A percentile compares a stretch with the other conserved stretches of the same genome.
These are phyloP conservation scores for Neofusicoccum laricinum DNA, from an alignment of 2,329 filamentous ascomycete species.

Conservation along the genomic window DNA sequence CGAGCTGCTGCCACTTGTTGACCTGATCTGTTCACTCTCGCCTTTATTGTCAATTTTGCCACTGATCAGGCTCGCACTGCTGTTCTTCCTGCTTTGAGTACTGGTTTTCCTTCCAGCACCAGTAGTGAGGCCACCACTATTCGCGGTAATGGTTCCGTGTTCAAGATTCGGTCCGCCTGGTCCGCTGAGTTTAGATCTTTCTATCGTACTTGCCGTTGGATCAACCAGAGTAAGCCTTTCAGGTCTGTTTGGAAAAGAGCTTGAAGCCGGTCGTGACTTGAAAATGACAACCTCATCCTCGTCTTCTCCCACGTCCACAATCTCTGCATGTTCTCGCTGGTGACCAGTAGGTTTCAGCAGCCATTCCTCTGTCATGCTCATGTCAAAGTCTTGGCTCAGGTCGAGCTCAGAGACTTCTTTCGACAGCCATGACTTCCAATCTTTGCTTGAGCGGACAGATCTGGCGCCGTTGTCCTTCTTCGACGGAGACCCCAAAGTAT, in stretches of 20 bases:
- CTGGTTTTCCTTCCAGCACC: neutral
- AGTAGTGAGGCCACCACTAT: neutral
- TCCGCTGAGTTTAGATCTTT: neutral
- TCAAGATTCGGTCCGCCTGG: neutral
- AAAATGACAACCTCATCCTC: slow-evolving; percentile 19
- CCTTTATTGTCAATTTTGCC: neutral
- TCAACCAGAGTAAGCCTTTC: slow-evolving; percentile 1
- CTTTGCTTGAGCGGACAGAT: slow-evolving; percentile 35
- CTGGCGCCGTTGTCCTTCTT: slow-evolving; percentile 17
- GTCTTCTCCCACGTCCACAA: slow-evolving; percentile 24
- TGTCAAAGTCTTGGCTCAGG: slow-evolving; percentile 25
- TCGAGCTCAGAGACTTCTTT: slow-evolving; percentile 42
- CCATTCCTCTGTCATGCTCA: slow-evolving; percentile 28
- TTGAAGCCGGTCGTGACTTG: slow-evolving; percentile 19
- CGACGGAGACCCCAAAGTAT: slow-evolving; percentile 32
- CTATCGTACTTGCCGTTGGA: neutral
- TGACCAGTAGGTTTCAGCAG: slow-evolving; percentile 18
- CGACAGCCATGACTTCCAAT: slow-evolving; percentile 48
- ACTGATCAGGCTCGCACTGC: no score
- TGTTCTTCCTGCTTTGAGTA: neutral
- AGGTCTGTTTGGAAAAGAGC: slow-evolving; percentile 11
- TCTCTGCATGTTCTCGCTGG: slow-evolving; percentile 26
- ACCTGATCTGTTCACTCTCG: neutral
- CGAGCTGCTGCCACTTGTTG: neutral
- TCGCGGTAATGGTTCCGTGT: neutral